Base-by-base conservation (phyloP, 768 basidiomycete genomes). In the Coprinopsis strossmayeri region DNA sequence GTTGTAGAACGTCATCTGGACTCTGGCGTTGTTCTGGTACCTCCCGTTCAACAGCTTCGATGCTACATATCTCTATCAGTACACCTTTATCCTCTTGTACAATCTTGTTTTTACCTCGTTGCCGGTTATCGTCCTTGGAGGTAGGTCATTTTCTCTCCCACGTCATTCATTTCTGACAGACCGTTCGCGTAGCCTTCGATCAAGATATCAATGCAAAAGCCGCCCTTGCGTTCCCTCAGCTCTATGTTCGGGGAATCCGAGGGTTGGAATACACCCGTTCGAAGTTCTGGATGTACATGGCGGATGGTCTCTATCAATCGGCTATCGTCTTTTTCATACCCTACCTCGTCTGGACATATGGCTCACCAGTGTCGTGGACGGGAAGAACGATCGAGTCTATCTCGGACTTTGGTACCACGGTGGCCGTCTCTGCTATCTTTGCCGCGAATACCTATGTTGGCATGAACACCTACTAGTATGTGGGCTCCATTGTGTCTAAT, bases 261-360 rank as follows among this genome's bases (percentile, higher is more conserved):
- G 92, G 94, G 18, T 72, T 93, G 13, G 95, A 96, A 58, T 98
- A 96, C 66, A 96, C 93, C 15, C 81, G 91, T 9, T 53, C 70
- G 45, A 92, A 89, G 68, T 98, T 98, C 69, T 97, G 92, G 91
- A 61, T 84, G 47, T 96, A 93, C 67, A 96, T 97, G 89, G 62
- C 79, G 5, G 95, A 98, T 62, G 94, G 94, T 23, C 67, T 97
- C 27, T 97, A 96, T 65, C 95, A 98, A 60, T 95, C 93, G 0
- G 81, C 70, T 0, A 78, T 91, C 50, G 79, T 92, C 26, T 93
- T 84, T 69, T 94, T 87, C 70, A 73, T 97, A 57, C 91, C 94
- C 0, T 96, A 79, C 62, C 62, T 81, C 38, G 78, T 76, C 18
- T 88, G 87, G 82, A 76, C 75, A 0, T 61, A 84, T 13, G 85